Evolutionary conservation across 805 yeast genomes (phyloP), one percentile per base, ranked within the genome.

Genomic region (Yamadazyma takamatsuzukensis): DNA sequence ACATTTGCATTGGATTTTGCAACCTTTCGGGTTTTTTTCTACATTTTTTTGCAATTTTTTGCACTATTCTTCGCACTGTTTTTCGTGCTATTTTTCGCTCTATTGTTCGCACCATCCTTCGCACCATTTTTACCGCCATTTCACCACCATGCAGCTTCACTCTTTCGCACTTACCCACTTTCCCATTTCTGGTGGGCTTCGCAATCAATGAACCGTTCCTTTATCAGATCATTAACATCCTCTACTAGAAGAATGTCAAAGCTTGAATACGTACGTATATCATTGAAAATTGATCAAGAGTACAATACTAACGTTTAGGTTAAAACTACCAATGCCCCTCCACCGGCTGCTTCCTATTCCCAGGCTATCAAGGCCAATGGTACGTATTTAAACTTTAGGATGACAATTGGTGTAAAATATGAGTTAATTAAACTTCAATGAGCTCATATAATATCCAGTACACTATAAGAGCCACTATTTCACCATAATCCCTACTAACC

Each of bases 271-370:
- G 47, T 42, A 41, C 17, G 45, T 41, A 24, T 15, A 12, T 15
- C 8, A 25, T 6, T 12, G 8, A 21, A 18, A 9, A 9, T 23
- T 7, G n/a, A 7, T 13, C 13, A 6, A 8, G 13, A 23, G 7
- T 9, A 8, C 25, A 23, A 9, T 23, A 12, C 13, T 12, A 23
- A 23, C 25, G 22, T 18, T 23, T 24, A 65, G 73, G 80, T 86
- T 38, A 70, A 73, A 49, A 78, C 95, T 32, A 68, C 77, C 43
- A 69, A 68, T 46, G 96, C 97, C 22, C 97, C 98, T 47, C 88
- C 95, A 38, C 96, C 97, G 40, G 96, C 96, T 25, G 97, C 96
- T 23, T 78, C 96, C 10, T 90, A 90, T 63, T 86, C 96, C 18
- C 98, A 93, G 64, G 98, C 97, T 29, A 76, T 89, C 60, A 88